Evolutionary conservation across 331 rosid species (phyloP), one percentile per base, ranked within the genome.

Genomic region (Cydonia oblonga): DNA sequence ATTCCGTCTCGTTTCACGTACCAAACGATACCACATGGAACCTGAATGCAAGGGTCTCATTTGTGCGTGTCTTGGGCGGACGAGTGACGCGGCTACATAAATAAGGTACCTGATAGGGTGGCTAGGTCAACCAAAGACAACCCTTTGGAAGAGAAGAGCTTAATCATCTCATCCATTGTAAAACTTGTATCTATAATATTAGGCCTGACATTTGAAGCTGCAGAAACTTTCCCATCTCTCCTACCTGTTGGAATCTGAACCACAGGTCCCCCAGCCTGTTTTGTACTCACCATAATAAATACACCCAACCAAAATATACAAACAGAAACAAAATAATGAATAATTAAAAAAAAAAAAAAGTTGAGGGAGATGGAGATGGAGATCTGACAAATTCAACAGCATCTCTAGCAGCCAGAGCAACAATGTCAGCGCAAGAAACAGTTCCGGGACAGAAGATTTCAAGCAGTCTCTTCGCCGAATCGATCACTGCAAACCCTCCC

Each of bases 331-430:
- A 24, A 35, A 9, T 25, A 2, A 38, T 56, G 51, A 63, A 53
- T 20, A 66, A 22, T 10, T 10, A 44, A 64, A 60, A 12, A 19
- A 9, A n/a, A 61, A 46, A 62, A 4, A 29, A 10, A 49, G 42
- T 42, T 40, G 62, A 74, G 76, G 76, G 68, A 58, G 22, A 13
- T 20, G 40, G 56, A 62, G 22, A 9, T 52, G 57, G 22, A 52
- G 12, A 22, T 54, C 92, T 84, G 71, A 90, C 97, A 74, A 82
- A 51, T 79, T 86, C 98, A 79, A 93, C 93, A 1, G 97, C 96
- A 79, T 93, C 98, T 83, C 96, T 86, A 7, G 98, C 96, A 69
- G 97, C 97, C 68, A 93, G 64, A 72, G 88, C 98, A 75, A 93
- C 74, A 67, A 90, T 83, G 77, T 93, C 98, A 40, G 98, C 96